Evolutionary conservation across 2,329 filamentous ascomycete genomes (phyloP).

Genomic region (Ramichloridium luteum): DNA sequence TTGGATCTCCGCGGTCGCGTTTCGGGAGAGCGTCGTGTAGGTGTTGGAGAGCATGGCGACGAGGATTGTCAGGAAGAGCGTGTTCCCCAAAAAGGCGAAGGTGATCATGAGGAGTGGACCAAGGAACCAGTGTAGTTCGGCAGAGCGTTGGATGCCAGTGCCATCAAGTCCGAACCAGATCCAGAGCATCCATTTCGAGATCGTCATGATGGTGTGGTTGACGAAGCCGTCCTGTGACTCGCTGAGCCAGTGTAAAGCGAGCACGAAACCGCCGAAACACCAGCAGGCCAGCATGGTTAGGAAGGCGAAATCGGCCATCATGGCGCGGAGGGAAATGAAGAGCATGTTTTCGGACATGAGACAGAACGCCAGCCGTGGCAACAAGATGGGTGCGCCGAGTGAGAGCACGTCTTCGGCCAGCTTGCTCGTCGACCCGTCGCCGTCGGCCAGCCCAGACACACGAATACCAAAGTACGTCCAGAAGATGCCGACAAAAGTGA

Average conservation of each 20-base stretch:
- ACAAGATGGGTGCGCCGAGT: slow-evolving; percentile 62
- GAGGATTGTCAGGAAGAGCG: slow-evolving; percentile 75
- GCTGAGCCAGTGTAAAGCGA: slow-evolving; percentile 68
- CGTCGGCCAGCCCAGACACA: slow-evolving; percentile 47
- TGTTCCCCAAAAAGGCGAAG: slow-evolving; percentile 78
- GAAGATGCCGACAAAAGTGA: slow-evolving; percentile 64
- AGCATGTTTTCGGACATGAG: slow-evolving; percentile 73
- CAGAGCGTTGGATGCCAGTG: slow-evolving; percentile 44
- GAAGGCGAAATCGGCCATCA: slow-evolving; percentile 77
- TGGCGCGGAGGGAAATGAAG: slow-evolving; percentile 66
- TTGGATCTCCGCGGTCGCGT: slow-evolving; percentile 71
- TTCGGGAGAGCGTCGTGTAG: slow-evolving; percentile 63
- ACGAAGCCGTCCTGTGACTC: slow-evolving; percentile 38
- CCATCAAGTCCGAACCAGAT: slow-evolving; percentile 83
- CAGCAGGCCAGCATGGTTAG: slow-evolving; percentile 63
- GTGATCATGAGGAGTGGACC: slow-evolving; percentile 70
- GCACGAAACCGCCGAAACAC: slow-evolving; percentile 73
- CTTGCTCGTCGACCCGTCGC: slow-evolving; percentile 24
- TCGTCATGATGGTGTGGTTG: slow-evolving; percentile 44
- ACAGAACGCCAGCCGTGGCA: slow-evolving; percentile 72
- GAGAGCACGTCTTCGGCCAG: slow-evolving; percentile 63
- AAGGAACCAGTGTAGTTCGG: slow-evolving; percentile 66
- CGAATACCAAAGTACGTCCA: slow-evolving; percentile 55
- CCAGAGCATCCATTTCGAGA: slow-evolving; percentile 84
- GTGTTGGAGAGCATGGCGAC: slow-evolving; percentile 80